phyloP scores from a whole-genome alignment of 2,329 filamentous ascomycete species.

The Fusarium incarnatum region DNA sequence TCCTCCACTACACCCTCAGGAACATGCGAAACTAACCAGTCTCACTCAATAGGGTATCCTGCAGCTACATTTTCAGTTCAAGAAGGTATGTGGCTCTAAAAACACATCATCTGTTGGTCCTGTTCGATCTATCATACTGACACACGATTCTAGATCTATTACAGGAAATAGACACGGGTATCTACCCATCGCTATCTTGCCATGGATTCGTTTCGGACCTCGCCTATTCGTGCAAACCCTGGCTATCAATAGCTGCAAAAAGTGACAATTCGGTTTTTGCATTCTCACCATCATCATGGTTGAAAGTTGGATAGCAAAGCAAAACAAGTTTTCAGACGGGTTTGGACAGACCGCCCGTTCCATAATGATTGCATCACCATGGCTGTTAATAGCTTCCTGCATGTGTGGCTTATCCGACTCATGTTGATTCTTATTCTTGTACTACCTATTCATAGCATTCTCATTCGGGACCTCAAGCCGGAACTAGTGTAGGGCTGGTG shows the following conservation, averaged over 20 bases:
- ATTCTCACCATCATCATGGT: slow-evolving; percentile 1
- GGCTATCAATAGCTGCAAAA: slow-evolving; percentile 4
- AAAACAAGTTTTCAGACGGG: slow-evolving; percentile 24
- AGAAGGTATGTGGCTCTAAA: slow-evolving; percentile 75
- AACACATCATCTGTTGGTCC: slow-evolving; percentile 3
- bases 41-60: slow-evolving; percentile 78
- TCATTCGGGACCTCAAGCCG: slow-evolving; percentile 12
- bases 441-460: slow-evolving; percentile 28
- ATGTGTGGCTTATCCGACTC: slow-evolving; percentile 27
- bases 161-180: slow-evolving; percentile 60
- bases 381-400: slow-evolving; percentile 39
- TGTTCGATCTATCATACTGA: slow-evolving; percentile 38
- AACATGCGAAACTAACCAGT: slow-evolving; percentile 35
- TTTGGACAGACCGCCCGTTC: slow-evolving; percentile 23
- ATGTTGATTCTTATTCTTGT: slow-evolving; percentile 37
- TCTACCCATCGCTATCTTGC: not conserved
- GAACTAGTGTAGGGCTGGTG: slow-evolving; percentile 12
- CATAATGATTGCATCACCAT: slow-evolving; percentile 25
- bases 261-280: slow-evolving; percentile 1
- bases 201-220: slow-evolving; percentile 4
- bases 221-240: slow-evolving; percentile 13
- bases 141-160: slow-evolving; percentile 61
- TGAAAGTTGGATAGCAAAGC: slow-evolving; percentile 16
- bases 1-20: slow-evolving; percentile 14
- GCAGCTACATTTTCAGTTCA: slow-evolving; percentile 98